A percentile compares a stretch with the other conserved stretches of the same genome.
Conservation (phyloP, 805 yeast species). For the Saturnispora besseyi region DNA sequence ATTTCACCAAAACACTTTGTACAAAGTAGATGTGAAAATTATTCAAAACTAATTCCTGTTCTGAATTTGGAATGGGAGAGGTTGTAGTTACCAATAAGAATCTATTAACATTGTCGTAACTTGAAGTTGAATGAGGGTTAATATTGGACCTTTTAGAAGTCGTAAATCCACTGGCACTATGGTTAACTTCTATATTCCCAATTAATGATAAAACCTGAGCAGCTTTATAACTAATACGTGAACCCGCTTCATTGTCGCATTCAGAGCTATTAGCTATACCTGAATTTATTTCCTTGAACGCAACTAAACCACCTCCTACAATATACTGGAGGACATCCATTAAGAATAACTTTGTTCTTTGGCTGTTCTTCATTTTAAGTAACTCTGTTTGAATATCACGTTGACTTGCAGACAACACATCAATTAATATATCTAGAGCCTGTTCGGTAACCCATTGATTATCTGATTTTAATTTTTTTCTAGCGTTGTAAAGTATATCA, state of each 20-base stretch:
- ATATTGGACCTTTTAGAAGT: not conserved
- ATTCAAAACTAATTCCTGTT: slow-evolving; percentile 52
- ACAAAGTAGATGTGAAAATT: slow-evolving; percentile 57
- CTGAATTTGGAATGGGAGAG: slow-evolving; percentile 45
- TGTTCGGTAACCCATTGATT: slow-evolving; percentile 67
- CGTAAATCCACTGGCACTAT: not conserved
- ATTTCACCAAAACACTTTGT: slow-evolving; percentile 63
- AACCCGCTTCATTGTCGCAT: slow-evolving; percentile 8
- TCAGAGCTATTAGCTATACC: slow-evolving; percentile 17
- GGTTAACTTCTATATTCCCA: slow-evolving; percentile 55
- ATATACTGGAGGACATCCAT: slow-evolving; percentile 6
- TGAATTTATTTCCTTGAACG: slow-evolving; percentile 31
- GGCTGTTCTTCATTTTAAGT: not conserved
- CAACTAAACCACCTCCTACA: slow-evolving; percentile 32
- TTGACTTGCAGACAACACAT: slow-evolving; percentile 32
- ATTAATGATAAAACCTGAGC: slow-evolving; percentile 64
- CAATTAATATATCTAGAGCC: slow-evolving; percentile 54
- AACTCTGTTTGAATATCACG: slow-evolving; percentile 6
- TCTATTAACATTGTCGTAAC: slow-evolving; percentile 11
- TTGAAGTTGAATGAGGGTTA: not conserved
- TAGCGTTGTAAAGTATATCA: slow-evolving; percentile 34
- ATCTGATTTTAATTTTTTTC: slow-evolving; percentile 48
- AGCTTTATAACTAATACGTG: slow-evolving; percentile 47
- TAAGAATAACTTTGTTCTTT: not conserved
- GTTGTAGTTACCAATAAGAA: slow-evolving; percentile 19